Percentiles rank a stretch among this genome's conserved stretches.
phyloP scores from a whole-genome alignment of 2,329 filamentous ascomycete genomes.

The Cercospora zeae-maydis region DNA sequence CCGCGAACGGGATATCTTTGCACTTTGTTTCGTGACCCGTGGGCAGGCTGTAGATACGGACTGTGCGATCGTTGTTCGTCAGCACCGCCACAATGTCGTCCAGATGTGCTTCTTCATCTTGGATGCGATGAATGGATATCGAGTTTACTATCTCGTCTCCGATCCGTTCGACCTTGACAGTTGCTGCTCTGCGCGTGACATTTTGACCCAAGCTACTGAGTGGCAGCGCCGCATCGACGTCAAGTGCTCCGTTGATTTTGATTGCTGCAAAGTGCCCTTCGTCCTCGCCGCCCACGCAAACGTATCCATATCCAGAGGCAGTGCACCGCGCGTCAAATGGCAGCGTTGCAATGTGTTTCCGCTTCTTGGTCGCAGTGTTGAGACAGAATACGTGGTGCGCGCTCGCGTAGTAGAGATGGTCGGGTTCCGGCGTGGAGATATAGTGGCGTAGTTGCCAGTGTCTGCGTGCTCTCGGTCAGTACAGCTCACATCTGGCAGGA shows the following conservation, averaged over 20 bases:
- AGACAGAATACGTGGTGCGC: slow-evolving; percentile 58
- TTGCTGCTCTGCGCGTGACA: slow-evolving; percentile 32
- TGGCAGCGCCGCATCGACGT: slow-evolving; percentile 57
- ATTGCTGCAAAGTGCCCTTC: slow-evolving; percentile 83
- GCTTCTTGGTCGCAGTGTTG: slow-evolving; percentile 65
- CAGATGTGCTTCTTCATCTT: slow-evolving; percentile 48
- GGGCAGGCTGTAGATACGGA: slow-evolving; percentile 75
- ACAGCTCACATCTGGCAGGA: slow-evolving; percentile 30
- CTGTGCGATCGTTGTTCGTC: slow-evolving; percentile 87
- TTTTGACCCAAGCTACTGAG: slow-evolving; percentile 39
- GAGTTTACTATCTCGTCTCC: slow-evolving; percentile 65
- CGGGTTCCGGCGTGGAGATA: slow-evolving; percentile 72
- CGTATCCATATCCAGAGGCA: slow-evolving; percentile 79
- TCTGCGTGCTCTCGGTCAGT: slow-evolving; percentile 43
- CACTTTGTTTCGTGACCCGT: slow-evolving; percentile 65
- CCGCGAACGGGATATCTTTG: slow-evolving; percentile 73
- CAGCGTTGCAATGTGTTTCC: slow-evolving; percentile 69
- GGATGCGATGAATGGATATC: slow-evolving; percentile 59
- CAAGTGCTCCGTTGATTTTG: slow-evolving; percentile 51
- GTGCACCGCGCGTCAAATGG: slow-evolving; percentile 73
- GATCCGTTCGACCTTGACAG: slow-evolving; percentile 56
- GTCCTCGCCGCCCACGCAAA: slow-evolving; percentile 82
- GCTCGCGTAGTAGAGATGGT: slow-evolving; percentile 81
- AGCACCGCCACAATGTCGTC: slow-evolving; percentile 65
- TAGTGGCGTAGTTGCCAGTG: slow-evolving; percentile 89